phyloP scores from a whole-genome alignment of 2,329 filamentous ascomycete genomes.

The Graphilbum sp. region DNA sequence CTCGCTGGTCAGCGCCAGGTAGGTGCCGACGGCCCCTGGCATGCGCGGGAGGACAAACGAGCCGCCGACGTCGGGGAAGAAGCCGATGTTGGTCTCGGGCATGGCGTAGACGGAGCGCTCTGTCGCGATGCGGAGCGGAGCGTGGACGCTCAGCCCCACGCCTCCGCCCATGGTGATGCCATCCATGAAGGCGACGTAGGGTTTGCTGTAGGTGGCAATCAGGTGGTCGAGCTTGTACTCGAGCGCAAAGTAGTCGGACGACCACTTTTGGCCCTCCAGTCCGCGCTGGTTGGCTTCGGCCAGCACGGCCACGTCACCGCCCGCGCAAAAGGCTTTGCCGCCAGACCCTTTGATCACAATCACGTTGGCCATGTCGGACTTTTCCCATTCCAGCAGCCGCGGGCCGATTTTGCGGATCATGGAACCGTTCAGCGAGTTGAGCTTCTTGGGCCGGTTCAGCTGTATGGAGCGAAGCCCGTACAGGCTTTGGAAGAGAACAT shows the following conservation, averaged over 20 bases:
- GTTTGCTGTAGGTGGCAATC: conserved; percentile 86
- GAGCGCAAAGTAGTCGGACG: conserved; percentile 73
- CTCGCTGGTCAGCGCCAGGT: conserved; percentile 83
- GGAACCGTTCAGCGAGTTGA: conserved; percentile 82
- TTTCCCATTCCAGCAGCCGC: conserved; percentile 80
- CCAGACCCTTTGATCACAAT: conserved; percentile 85
- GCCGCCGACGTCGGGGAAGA: conserved; percentile 95
- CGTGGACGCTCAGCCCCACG: conserved; percentile 85
- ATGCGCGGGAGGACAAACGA: conserved; percentile 91
- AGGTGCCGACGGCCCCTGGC: conserved; percentile 74
- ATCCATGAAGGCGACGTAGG: conserved; percentile 91
- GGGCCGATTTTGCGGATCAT: conserved; percentile 94
- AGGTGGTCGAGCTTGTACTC: conserved; percentile 96
- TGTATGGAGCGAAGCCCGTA: conserved; percentile 86
- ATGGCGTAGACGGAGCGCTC: conserved; percentile 94
- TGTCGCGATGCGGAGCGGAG: conserved; percentile 90
- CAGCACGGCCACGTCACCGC: conserved; percentile 74
- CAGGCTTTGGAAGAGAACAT: conserved; percentile 80
- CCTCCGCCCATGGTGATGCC: conserved; percentile 98
- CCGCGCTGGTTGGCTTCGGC: conserved; percentile 57
- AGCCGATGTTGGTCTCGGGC: conserved; percentile 96
- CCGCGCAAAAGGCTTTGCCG: conserved; percentile 73
- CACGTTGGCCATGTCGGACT: conserved; percentile 86
- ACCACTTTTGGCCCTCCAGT: conserved; percentile 53
- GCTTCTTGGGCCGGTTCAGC: conserved; percentile 82